A percentile compares a stretch with the other conserved stretches of the same genome.
phyloP scores from a whole-genome alignment of 148 eudicot species.

The Rhododendron simsii region DNA sequence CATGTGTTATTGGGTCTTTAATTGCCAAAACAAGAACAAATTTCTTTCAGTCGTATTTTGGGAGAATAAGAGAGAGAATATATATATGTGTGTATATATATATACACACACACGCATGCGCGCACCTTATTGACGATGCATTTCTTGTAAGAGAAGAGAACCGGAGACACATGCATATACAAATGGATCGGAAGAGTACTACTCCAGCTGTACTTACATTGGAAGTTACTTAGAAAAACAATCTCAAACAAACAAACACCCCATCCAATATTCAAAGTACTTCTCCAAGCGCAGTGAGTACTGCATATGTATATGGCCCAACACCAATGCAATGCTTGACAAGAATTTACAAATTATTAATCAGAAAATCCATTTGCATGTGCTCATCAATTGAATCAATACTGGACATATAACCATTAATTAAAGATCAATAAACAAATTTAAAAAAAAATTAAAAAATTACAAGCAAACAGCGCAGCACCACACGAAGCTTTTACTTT shows the following conservation, averaged over 20 bases:
- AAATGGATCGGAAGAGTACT: neutral
- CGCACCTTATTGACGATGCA: neutral
- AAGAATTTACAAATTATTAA: neutral
- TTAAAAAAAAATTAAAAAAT: neutral
- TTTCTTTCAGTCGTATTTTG: too few relatives aligned
- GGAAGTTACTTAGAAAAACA: neutral
- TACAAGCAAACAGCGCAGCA: neutral
- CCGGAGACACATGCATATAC: neutral
- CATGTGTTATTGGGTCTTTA: neutral
- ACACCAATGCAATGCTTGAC: neutral
- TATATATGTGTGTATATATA: too few relatives aligned
- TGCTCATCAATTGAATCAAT: neutral
- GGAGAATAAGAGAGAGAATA: neutral
- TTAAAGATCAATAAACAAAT: neutral
- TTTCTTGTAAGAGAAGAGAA: too few relatives aligned
- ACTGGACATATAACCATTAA: neutral
- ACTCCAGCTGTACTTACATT: too few relatives aligned
- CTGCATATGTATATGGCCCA: neutral
- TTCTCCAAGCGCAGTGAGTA: neutral
- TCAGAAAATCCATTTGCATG: neutral
- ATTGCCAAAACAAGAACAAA: too few relatives aligned
- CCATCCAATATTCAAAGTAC: neutral
- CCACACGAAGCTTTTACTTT: neutral
- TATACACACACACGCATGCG: too few relatives aligned
- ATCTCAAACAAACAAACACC: neutral